Evolutionary conservation across 2,329 filamentous ascomycete genomes (phyloP).

Genomic region (Fonsecaea pedrosoi): DNA sequence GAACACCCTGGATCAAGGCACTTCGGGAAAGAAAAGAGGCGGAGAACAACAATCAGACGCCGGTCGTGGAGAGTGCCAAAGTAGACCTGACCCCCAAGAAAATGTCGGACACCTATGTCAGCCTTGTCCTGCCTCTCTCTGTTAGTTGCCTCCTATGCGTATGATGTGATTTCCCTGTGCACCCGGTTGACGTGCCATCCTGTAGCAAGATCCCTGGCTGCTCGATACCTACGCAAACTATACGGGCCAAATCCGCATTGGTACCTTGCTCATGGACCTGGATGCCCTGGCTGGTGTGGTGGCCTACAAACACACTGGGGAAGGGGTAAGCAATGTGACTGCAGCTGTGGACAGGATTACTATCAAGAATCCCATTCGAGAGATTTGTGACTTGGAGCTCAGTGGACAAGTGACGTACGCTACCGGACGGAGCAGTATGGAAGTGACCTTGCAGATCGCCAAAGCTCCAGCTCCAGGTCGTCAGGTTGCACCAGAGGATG

Average conservation of each 20-base stretch:
- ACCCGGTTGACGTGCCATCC: conserved; percentile 56
- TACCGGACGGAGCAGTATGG: conserved; percentile 74
- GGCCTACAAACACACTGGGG: conserved; percentile 74
- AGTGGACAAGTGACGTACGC: conserved; percentile 74
- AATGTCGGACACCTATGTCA: conserved; percentile 75
- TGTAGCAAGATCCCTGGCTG: conserved; percentile 77
- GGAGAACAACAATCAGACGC: conserved; percentile 41
- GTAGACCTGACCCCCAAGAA: conserved; percentile 68
- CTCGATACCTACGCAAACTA: conserved; percentile 80
- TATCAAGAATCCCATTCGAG: conserved; percentile 73
- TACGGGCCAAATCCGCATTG: conserved; percentile 73
- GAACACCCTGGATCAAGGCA: conserved; percentile 73
- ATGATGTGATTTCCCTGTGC: conserved; percentile 12
- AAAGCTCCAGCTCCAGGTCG: conserved; percentile 67
- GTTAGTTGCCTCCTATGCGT: conserved; percentile 27
- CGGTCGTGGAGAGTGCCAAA: conserved; percentile 46
- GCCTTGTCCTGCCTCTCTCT: conserved; percentile 57
- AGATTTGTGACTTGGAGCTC: conserved; percentile 79
- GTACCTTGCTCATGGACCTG: conserved; percentile 79
- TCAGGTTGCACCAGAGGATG: conserved; percentile 62
- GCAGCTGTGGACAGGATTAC: conserved; percentile 69
- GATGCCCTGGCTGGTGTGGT: conserved; percentile 79
- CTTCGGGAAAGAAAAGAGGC: conserved; percentile 60
- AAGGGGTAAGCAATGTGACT: conserved; percentile 68
- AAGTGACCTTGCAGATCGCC: conserved; percentile 75